Evolutionary conservation across 2,329 filamentous ascomycete genomes (phyloP).

Genomic region (Metarhizium brunneum): DNA sequence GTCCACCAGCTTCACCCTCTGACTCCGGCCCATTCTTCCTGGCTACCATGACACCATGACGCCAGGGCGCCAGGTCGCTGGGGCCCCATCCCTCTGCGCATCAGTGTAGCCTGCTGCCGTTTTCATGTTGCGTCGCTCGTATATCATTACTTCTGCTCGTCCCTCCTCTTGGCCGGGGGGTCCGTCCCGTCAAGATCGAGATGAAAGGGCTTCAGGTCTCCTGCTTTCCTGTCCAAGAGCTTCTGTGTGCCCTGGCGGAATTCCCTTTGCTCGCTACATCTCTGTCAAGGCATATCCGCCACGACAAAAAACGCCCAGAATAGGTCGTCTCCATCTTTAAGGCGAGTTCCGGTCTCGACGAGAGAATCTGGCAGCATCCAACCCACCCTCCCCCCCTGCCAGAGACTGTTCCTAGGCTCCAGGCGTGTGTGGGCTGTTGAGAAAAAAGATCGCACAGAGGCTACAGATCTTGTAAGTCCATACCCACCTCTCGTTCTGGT

Average conservation of each 20-base stretch:
- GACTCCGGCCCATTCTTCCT: neutral
- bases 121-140: neutral
- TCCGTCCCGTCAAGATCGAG: neutral
- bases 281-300: neutral
- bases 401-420: neutral
- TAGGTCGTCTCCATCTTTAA: neutral
- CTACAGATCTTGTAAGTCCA: conserved; percentile 8
- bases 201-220: neutral
- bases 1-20: neutral
- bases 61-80: neutral
- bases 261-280: no score
- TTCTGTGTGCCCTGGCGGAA: no score
- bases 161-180: neutral
- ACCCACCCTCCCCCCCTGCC: conserved; percentile 1
- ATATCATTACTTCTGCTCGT: neutral
- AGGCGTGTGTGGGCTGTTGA: neutral
- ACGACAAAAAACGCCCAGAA: neutral
- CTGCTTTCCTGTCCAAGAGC: no score
- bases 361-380: neutral
- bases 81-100: neutral
- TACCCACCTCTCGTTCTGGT: neutral
- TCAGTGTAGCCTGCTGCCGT: neutral
- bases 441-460: conserved; percentile 10
- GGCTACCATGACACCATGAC: no score
- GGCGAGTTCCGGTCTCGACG: neutral